A percentile compares a stretch with the other conserved stretches of the same genome.
These are phyloP conservation scores for Metarhizium brunneum DNA, from an alignment of 2,329 filamentous ascomycete genomes.

Conservation along the genomic window DNA sequence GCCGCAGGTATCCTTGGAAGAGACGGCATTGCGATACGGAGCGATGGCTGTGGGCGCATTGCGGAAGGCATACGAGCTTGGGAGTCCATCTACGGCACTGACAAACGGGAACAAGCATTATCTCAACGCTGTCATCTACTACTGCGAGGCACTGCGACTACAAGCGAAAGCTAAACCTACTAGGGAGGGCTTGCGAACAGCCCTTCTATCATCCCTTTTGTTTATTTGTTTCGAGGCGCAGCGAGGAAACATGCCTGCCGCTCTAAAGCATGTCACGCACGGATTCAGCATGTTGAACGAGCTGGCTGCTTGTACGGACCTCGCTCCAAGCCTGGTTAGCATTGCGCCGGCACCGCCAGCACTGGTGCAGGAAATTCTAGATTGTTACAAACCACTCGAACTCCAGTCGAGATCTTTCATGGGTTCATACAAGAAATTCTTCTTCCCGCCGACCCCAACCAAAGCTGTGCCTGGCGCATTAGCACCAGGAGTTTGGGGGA, in stretches of 20 bases:
- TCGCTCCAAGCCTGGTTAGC: conserved; percentile 25
- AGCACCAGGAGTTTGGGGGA: no score
- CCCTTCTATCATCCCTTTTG: conserved; percentile 28
- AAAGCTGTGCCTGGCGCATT: not conserved
- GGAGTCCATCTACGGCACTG: conserved; percentile 12
- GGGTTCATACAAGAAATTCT: conserved; percentile 26
- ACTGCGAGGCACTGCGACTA: conserved; percentile 30
- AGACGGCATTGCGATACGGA: conserved; percentile 26
- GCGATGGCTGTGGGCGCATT: conserved; percentile 32
- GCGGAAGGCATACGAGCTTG: conserved; percentile 22
- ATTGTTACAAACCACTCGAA: conserved; percentile 29
- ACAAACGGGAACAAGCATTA: conserved; percentile 26
- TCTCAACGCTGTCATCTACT: conserved; percentile 29
- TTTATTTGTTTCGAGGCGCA: conserved; percentile 33
- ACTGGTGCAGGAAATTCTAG: conserved; percentile 27
- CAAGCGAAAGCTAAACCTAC: conserved; percentile 27
- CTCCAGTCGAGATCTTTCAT: conserved; percentile 29
- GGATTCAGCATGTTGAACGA: conserved; percentile 32
- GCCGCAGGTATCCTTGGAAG: conserved; percentile 29
- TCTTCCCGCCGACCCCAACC: conserved; percentile 15
- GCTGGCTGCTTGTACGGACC: conserved; percentile 25
- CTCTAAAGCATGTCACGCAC: conserved; percentile 30
- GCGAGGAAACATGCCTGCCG: conserved; percentile 28
- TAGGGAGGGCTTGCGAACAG: conserved; percentile 27
- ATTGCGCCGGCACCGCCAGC: conserved; percentile 27